These are phyloP conservation scores for Trichoderma gracile DNA, from an alignment of 2,329 filamentous ascomycete genomes.

Conservation along the genomic window DNA sequence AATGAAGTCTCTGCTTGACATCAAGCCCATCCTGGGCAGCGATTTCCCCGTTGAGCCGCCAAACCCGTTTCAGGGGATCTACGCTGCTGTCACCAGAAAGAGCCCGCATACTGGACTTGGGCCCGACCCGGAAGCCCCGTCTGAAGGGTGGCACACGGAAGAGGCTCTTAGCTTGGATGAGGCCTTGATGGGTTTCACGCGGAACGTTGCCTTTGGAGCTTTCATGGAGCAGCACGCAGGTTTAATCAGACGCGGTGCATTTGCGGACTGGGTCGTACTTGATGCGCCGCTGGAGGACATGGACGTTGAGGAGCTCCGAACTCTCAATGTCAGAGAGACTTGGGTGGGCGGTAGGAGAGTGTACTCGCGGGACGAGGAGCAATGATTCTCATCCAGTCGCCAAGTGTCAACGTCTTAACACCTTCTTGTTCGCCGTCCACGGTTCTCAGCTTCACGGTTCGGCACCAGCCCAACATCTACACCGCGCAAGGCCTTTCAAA, in stretches of 20 bases:
- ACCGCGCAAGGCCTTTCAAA: background rate
- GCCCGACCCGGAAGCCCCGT: slow-evolving; percentile 48
- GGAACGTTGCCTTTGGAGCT: slow-evolving; percentile 58
- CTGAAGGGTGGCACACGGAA: slow-evolving; percentile 58
- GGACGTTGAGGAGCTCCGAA: slow-evolving; percentile 54
- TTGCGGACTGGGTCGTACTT: slow-evolving; percentile 71
- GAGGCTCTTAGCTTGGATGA: slow-evolving; percentile 60
- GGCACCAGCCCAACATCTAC: too few relatives aligned
- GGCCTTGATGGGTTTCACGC: slow-evolving; percentile 63
- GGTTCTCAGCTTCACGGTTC: too few relatives aligned
- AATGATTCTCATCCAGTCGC: background rate
- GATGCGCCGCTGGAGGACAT: slow-evolving; percentile 56
- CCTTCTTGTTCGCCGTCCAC: background rate
- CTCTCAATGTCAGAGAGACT: slow-evolving; percentile 61
- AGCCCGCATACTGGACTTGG: slow-evolving; percentile 59
- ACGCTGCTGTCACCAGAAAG: slow-evolving; percentile 64
- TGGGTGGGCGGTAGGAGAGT: slow-evolving; percentile 64
- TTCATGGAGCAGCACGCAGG: slow-evolving; percentile 62
- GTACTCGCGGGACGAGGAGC: slow-evolving; percentile 35
- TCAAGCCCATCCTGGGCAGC: slow-evolving; percentile 61
- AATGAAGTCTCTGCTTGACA: slow-evolving; percentile 61
- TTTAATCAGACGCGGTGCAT: slow-evolving; percentile 58
- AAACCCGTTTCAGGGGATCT: slow-evolving; percentile 67
- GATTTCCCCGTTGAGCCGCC: slow-evolving; percentile 73
- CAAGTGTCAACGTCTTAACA: background rate